Evolutionary conservation across 345 rosid genomes (phyloP).

Genomic region (Citrus glauca): DNA sequence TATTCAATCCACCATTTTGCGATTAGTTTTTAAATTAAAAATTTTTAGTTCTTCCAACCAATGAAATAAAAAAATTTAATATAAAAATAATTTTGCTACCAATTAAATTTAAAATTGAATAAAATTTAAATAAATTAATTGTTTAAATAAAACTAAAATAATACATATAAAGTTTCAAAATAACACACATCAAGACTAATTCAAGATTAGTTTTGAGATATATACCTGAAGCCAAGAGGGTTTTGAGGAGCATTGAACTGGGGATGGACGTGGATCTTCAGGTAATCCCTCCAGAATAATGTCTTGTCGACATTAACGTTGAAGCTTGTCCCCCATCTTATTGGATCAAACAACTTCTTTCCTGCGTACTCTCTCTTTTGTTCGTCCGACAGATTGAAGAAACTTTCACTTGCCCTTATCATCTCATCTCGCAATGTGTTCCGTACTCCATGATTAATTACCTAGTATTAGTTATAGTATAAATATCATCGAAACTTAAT

Average conservation of each 20-base stretch:
- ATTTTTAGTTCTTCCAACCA: too few relatives aligned
- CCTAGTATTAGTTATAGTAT: constrained; percentile 3
- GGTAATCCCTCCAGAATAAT: constrained; percentile 42
- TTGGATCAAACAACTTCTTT: constrained; percentile 31
- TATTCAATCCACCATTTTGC: too few relatives aligned
- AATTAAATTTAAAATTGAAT: too few relatives aligned
- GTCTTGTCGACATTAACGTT: constrained; percentile 19
- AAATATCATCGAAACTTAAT: too few relatives aligned
- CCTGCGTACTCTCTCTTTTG: constrained; percentile 28
- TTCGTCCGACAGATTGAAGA: constrained; percentile 29
- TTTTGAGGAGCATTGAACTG: constrained; percentile 30
- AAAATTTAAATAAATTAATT: too few relatives aligned
- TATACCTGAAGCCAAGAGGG: constrained; percentile 34
- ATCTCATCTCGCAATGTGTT: constrained; percentile 22
- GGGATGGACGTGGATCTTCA: constrained; percentile 41
- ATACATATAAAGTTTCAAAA: too few relatives aligned
- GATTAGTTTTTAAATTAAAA: too few relatives aligned
- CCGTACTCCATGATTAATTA: constrained; percentile 34
- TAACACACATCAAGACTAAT: too few relatives aligned
- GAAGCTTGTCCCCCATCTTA: constrained; percentile 38
- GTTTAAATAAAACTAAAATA: too few relatives aligned
- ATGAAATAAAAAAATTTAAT: too few relatives aligned
- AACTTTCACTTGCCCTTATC: constrained; percentile 8
- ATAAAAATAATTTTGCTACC: too few relatives aligned
- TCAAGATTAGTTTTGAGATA: background rate